Conservation (phyloP, 176 grass and related monocot genomes). For the Oryza officinalis region DNA sequence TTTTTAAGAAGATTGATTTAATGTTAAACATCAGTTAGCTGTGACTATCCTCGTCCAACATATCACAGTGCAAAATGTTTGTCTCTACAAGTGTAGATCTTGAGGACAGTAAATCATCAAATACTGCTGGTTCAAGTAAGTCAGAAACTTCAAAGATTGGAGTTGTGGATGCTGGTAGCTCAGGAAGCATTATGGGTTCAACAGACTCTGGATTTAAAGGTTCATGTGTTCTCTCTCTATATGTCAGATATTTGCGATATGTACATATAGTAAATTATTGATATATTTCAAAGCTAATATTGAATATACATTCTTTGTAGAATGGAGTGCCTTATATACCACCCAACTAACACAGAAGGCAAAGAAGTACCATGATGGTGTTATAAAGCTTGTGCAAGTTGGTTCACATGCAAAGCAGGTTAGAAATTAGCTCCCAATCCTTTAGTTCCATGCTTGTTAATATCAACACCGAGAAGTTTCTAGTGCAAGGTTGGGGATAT, state of each 20-base stretch:
- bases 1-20: neutral
- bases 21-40: neutral
- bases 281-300: slow-evolving; percentile 11
- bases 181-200: slow-evolving; percentile 1
- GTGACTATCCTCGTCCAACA: neutral
- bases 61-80: slow-evolving; percentile 2
- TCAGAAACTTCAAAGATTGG: slow-evolving; percentile 10
- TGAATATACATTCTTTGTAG: slow-evolving; percentile 37
- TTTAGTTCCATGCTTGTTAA: slow-evolving; percentile 20
- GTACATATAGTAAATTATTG: neutral
- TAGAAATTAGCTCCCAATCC: slow-evolving; percentile 1
- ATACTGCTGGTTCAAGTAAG: slow-evolving; percentile 26
- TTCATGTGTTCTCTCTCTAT: neutral
- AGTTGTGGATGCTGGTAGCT: neutral
- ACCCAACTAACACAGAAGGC: slow-evolving; percentile 75
- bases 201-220: slow-evolving; percentile 25
- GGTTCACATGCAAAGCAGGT: slow-evolving; percentile 74
- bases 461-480: neutral
- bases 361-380: slow-evolving; percentile 88
- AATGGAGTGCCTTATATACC: slow-evolving; percentile 81
- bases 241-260: slow-evolving; percentile 16
- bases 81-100: slow-evolving; percentile 32
- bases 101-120: slow-evolving; percentile 25
- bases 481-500: slow-evolving; percentile 9
- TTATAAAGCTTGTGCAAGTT: slow-evolving; percentile 52